Evolutionary conservation across 805 yeast species (phyloP).

Genomic region (Candida jianshihensis): DNA sequence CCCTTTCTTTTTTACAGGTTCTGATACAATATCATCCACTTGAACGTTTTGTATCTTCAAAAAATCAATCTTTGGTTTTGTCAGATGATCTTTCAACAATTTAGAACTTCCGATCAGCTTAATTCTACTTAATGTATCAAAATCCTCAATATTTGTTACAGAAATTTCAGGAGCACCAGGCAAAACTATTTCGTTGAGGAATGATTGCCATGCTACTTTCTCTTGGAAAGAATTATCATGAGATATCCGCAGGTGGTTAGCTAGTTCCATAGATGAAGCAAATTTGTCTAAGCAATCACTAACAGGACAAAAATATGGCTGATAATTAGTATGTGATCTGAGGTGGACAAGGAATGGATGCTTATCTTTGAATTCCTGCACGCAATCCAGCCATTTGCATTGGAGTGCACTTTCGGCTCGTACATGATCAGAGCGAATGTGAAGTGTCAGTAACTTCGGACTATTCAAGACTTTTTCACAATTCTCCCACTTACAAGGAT

Average conservation of each 20-base stretch:
- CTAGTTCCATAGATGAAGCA: constrained; percentile 53
- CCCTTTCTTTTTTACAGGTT: constrained; percentile 20
- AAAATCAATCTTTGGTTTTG: constrained; percentile 15
- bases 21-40: constrained; percentile 19
- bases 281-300: constrained; percentile 62
- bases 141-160: background rate
- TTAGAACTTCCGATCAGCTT: background rate
- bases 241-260: constrained; percentile 54
- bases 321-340: constrained; percentile 60
- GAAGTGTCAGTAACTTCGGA: constrained; percentile 5
- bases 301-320: constrained; percentile 56
- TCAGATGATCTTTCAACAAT: constrained; percentile 1
- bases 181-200: constrained; percentile 8
- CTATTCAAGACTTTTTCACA: constrained; percentile 1
- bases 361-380: constrained; percentile 44
- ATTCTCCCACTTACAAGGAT: constrained; percentile 10
- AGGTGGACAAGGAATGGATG: constrained; percentile 58
- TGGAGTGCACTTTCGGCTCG: background rate
- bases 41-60: constrained; percentile 18
- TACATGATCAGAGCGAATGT: constrained; percentile 8
- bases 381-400: constrained; percentile 60
- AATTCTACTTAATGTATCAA: constrained; percentile 2
- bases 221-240: constrained; percentile 26
- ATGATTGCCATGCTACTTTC: constrained; percentile 11
- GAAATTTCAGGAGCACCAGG: background rate